Evolutionary conservation across 371 early-diverging fungal species (phyloP).

Genomic region (Mortierella polycephala): DNA sequence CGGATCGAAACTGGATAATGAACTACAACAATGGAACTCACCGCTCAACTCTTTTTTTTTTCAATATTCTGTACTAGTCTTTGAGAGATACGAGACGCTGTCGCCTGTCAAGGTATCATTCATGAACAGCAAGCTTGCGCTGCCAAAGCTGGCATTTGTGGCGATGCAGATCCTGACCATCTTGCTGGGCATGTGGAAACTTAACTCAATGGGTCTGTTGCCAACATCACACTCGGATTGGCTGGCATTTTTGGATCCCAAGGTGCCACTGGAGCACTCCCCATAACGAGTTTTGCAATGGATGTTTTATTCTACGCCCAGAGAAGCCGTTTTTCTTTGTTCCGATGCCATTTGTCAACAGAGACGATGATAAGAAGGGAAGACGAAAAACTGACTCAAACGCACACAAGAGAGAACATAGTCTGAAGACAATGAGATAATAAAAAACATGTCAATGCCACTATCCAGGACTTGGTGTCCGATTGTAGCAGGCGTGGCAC

Average conservation of each 20-base stretch:
- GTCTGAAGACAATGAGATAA: too few species aligned
- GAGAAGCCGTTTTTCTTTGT: too few species aligned
- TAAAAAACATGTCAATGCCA: too few species aligned
- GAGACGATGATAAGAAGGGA: too few species aligned
- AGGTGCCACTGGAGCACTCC: constrained; percentile 44
- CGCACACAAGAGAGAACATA: too few species aligned
- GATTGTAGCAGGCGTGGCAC: too few species aligned
- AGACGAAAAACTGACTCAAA: too few species aligned
- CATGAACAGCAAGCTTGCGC: constrained; percentile 62
- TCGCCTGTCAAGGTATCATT: constrained; percentile 57
- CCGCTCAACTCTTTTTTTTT: constrained; percentile 3
- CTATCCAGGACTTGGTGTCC: too few species aligned
- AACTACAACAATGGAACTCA: background rate
- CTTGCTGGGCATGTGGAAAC: constrained; percentile 90
- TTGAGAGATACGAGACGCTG: constrained; percentile 73
- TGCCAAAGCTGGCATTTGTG: constrained; percentile 87
- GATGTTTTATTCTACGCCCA: too few species aligned
- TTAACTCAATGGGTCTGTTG: constrained; percentile 93
- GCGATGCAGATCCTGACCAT: constrained; percentile 81
- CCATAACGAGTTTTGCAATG: too few species aligned
- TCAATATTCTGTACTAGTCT: constrained; percentile 58
- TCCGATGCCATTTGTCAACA: too few species aligned
- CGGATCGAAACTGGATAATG: background rate
- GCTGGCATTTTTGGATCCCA: constrained; percentile 92
- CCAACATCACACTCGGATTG: constrained; percentile 96